Percentiles rank a stretch among this genome's conserved stretches.
Conservation (phyloP, 192 early-diverging fungal genomes). For the Rhizophagus clarus region DNA sequence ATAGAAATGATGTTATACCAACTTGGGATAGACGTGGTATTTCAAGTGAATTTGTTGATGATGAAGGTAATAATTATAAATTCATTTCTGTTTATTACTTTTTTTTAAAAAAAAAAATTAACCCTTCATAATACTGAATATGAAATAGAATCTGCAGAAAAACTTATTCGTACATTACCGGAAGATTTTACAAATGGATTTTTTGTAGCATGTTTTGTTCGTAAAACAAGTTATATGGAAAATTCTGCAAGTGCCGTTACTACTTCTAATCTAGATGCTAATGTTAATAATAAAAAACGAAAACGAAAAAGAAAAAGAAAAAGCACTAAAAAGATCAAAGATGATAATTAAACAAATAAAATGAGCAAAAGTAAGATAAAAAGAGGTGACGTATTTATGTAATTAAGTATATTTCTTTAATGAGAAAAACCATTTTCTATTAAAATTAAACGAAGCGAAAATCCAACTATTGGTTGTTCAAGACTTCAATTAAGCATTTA, state of each 20-base stretch:
- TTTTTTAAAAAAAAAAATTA: neutral
- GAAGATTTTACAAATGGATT: constrained; percentile 92
- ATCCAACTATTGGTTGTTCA: no score
- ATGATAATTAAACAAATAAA: neutral
- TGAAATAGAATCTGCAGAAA: constrained; percentile 56
- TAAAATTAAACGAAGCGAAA: no score
- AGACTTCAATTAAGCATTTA: no score
- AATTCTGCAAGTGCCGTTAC: constrained; percentile 19
- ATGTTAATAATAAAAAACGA: neutral
- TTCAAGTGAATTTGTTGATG: constrained; percentile 44
- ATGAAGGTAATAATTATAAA: constrained; percentile 36
- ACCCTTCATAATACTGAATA: neutral
- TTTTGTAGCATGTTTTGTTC: constrained; percentile 93
- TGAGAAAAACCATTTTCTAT: no score
- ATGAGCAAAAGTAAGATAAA: no score
- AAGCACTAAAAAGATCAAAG: neutral
- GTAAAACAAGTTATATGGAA: constrained; percentile 42
- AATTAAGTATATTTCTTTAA: no score
- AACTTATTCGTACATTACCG: constrained; percentile 77
- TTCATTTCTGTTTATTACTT: neutral
- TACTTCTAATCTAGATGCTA: neutral
- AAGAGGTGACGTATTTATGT: no score
- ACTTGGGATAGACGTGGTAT: constrained; percentile 83
- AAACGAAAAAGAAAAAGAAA: neutral
- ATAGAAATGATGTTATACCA: constrained; percentile 65